Base-by-base conservation (phyloP, 345 rosid genomes). In the Salix exigua region DNA sequence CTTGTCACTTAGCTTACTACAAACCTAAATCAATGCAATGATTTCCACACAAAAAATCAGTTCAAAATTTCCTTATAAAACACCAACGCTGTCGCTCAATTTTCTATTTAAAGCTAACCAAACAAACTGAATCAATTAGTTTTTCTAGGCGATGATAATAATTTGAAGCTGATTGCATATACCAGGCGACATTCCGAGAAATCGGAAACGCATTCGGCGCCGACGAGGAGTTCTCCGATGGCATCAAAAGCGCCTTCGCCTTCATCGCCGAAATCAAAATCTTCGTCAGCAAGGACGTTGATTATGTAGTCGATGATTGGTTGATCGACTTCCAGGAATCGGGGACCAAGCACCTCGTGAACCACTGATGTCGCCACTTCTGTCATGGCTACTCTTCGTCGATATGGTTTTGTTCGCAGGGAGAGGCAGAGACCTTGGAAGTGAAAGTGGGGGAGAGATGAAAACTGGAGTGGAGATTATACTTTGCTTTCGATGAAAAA, bases 211-310 rank as follows among this genome's bases (percentile, higher is more conserved):
- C 98, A 93, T 40, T 82, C 98, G 30, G 93, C 95, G 58, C 90
- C 91, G 31, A 96, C 90, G 55, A 96, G 98, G 74, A 96, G 92
- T 84, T 93, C 97, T 30, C 98, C 98, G 78, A 96, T 80, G 79
- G 99, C 92, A 31, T 96, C 94, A 62, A 89, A 88, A 61, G 91
- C 94, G 76, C 99, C 99, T 21, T 90, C 95, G 7, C 99, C 99
- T 58, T 91, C 94, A 65, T 86, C 91, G 67, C 98, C 99, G 83
- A 92, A 93, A 78, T 96, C 98, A 87, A 96, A 93, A 83, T 93
- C 99, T 66, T 93, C 97, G 77, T 93, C 98, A 62, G 98, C 99
- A 76, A 96, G 98, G 82, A 96, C 98, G 76, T 93, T 96, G 84
- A 93, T 85, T 87, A 96, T 92, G 91, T 93, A 93, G 31, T 93